Evolutionary conservation across 306 rosid genomes (phyloP).

Genomic region (Carpinus fangiana): DNA sequence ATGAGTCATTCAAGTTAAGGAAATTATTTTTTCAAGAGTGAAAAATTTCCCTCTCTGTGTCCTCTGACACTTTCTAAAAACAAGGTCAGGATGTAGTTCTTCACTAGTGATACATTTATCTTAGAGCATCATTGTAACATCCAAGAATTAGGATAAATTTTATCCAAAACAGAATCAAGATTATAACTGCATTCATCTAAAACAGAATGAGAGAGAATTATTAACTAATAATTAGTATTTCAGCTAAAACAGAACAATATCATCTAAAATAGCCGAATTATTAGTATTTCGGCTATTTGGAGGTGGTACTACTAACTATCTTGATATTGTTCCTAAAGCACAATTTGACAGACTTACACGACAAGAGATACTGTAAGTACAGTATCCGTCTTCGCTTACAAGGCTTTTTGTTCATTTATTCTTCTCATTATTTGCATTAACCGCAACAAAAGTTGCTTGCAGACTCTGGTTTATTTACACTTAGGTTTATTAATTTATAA

Average conservation of each 20-base stretch:
- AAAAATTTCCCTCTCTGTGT: background rate
- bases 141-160: background rate
- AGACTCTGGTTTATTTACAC: background rate
- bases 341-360: background rate
- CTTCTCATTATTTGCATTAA: background rate
- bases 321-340: background rate
- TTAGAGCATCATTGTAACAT: background rate
- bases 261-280: no score
- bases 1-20: background rate
- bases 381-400: no score
- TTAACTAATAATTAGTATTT: no score
- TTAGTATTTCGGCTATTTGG: background rate
- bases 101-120: background rate
- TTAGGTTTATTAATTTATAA: background rate
- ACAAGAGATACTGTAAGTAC: background rate
- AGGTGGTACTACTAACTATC: background rate
- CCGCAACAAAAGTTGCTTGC: background rate
- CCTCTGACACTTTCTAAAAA: background rate
- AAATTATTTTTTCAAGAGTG: background rate
- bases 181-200: background rate
- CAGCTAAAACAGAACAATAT: no score
- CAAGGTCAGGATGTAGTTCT: background rate
- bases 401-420: background rate
- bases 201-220: no score
- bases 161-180: background rate